These are phyloP conservation scores for Hypomyces perniciosus DNA, from an alignment of 2,329 filamentous ascomycete genomes.

Conservation along the genomic window DNA sequence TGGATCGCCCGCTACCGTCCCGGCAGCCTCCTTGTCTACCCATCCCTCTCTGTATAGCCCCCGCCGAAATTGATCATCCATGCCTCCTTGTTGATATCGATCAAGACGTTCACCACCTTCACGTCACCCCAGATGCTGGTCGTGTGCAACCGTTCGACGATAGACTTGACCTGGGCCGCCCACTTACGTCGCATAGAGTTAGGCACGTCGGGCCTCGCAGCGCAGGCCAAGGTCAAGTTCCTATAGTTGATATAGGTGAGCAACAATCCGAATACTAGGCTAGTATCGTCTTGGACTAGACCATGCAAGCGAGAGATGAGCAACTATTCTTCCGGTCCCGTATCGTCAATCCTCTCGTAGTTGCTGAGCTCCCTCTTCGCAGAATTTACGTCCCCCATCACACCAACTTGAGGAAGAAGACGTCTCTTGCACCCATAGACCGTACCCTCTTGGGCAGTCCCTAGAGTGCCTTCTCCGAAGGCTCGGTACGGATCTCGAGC, in stretches of 20 bases:
- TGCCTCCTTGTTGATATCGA: constrained; percentile 22
- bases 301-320: constrained; percentile 12
- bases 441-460: too few relatives aligned
- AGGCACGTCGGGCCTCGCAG: neutral
- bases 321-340: constrained; percentile 2
- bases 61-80: constrained; percentile 28
- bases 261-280: constrained; percentile 9
- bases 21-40: neutral
- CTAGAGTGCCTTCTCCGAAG: too few relatives aligned
- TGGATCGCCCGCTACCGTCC: neutral
- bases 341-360: constrained; percentile 12
- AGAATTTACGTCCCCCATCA: neutral
- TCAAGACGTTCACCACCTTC: constrained; percentile 25
- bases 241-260: constrained; percentile 13
- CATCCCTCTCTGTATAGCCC: neutral
- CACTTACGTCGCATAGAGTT: constrained; percentile 1
- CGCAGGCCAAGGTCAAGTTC: neutral
- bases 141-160: constrained; percentile 14
- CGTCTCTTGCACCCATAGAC: neutral
- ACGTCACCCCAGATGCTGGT: constrained; percentile 26
- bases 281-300: constrained; percentile 6
- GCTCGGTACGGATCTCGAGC: neutral
- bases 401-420: constrained; percentile 1
- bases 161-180: neutral
- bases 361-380: constrained; percentile 7